These are phyloP conservation scores for Citrullus colocynthis DNA, from an alignment of 306 rosid species.

Conservation along the genomic window DNA sequence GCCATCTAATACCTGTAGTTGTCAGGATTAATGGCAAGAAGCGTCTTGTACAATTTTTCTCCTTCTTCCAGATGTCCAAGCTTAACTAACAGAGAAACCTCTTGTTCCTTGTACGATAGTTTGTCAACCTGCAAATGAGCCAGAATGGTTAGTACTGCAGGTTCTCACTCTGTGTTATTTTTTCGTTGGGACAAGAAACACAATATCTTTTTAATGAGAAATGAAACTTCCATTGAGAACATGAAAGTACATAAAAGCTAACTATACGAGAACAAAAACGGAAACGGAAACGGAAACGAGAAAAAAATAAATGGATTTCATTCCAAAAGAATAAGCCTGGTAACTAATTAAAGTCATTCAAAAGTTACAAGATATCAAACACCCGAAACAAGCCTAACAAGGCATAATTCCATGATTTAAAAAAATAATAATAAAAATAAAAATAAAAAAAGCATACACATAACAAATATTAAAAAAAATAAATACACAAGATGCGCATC, in stretches of 20 bases:
- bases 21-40: slow-evolving; percentile 93
- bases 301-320: background rate
- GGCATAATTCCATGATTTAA: background rate
- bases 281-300: too few species aligned
- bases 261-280: background rate
- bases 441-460: background rate
- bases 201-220: background rate
- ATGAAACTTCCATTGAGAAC: background rate
- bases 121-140: slow-evolving; percentile 60
- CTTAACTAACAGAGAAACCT: slow-evolving; percentile 78
- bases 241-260: background rate
- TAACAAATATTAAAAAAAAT: background rate
- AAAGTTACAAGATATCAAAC: background rate
- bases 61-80: slow-evolving; percentile 72
- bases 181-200: background rate
- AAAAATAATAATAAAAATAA: background rate
- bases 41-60: slow-evolving; percentile 40
- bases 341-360: background rate
- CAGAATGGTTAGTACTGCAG: slow-evolving; percentile 11
- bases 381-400: background rate
- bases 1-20: slow-evolving; percentile 54
- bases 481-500: background rate
- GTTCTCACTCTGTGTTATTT: background rate
- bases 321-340: background rate
- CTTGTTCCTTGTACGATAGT: slow-evolving; percentile 67